Conservation (phyloP, 1,284 basidiomycete species). For the Cutaneotrichosporon spelunceum region DNA sequence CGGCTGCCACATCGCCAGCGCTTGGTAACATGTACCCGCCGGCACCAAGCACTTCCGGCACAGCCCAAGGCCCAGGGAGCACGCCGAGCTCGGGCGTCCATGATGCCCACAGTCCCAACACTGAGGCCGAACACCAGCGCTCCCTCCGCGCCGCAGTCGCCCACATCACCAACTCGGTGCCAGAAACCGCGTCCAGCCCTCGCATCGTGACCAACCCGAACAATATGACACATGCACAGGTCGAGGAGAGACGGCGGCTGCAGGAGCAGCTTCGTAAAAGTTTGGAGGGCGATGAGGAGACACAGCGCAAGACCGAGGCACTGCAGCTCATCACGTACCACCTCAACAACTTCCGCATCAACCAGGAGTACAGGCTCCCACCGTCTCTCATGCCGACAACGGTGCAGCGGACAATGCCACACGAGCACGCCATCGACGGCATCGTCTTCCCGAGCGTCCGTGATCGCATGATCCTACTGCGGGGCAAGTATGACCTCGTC, state of each 20-base stretch:
- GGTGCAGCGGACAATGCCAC: conserved; percentile 80
- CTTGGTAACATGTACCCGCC: not conserved
- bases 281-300: conserved; percentile 31
- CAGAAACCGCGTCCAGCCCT: conserved; percentile 10
- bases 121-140: conserved; percentile 21
- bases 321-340: conserved; percentile 64
- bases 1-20: not conserved
- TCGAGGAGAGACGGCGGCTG: conserved; percentile 33
- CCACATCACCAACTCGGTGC: conserved; percentile 18
- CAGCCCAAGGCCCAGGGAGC: not conserved
- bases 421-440: conserved; percentile 84
- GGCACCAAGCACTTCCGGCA: not conserved
- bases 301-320: conserved; percentile 39
- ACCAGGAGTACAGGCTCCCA: conserved; percentile 75
- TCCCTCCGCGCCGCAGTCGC: conserved; percentile 24
- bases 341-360: conserved; percentile 64
- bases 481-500: conserved; percentile 54
- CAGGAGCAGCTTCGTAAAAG: conserved; percentile 34
- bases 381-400: conserved; percentile 77
- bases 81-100: not conserved
- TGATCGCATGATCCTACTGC: conserved; percentile 79
- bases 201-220: conserved; percentile 21
- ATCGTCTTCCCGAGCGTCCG: conserved; percentile 80
- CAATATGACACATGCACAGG: conserved; percentile 31
- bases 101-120: conserved; percentile 9